Percentiles rank a stretch among this genome's conserved stretches.
phyloP scores from a whole-genome alignment of 352 stramenopile genomes.

The Phytophthora sp. region DNA sequence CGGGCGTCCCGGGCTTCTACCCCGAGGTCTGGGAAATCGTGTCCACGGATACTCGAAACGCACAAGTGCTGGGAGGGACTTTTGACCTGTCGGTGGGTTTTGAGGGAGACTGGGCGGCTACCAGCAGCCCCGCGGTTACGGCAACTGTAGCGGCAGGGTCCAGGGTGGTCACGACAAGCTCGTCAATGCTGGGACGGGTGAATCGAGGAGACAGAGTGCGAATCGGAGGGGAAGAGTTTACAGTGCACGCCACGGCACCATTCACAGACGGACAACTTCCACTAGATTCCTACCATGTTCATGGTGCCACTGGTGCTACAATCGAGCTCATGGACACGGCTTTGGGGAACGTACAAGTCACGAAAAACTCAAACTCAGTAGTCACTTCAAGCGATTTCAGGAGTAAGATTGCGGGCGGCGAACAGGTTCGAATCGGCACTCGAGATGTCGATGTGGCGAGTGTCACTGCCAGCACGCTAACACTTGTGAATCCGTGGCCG shows the following conservation, averaged over 20 bases:
- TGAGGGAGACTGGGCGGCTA: slow-evolving; percentile 51
- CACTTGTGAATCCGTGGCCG: slow-evolving; percentile 53
- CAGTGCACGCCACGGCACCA: slow-evolving; percentile 61
- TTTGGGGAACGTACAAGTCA: slow-evolving; percentile 68
- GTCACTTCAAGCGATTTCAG: slow-evolving; percentile 54
- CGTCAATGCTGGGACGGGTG: slow-evolving; percentile 65
- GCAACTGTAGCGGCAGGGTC: slow-evolving; percentile 57
- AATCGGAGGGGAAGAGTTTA: slow-evolving; percentile 67
- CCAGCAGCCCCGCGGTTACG: slow-evolving; percentile 34
- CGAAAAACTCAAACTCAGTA: slow-evolving; percentile 34
- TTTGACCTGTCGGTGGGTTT: slow-evolving; percentile 83
- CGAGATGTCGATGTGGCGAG: slow-evolving; percentile 52
- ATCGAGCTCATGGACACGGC: slow-evolving; percentile 69
- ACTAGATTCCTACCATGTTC: slow-evolving; percentile 73
- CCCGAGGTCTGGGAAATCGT: slow-evolving; percentile 75
- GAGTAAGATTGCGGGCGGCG: slow-evolving; percentile 31
- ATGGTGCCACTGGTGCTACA: slow-evolving; percentile 26
- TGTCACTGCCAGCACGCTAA: slow-evolving; percentile 38
- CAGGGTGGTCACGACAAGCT: slow-evolving; percentile 44
- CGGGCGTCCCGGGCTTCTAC: slow-evolving; percentile 50
- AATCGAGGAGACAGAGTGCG: slow-evolving; percentile 69
- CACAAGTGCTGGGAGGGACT: slow-evolving; percentile 51
- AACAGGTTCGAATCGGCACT: slow-evolving; percentile 66
- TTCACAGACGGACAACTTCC: slow-evolving; percentile 77
- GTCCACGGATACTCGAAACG: slow-evolving; percentile 38